phyloP scores from a whole-genome alignment of 306 rosid species.

The Castanea sativa region DNA sequence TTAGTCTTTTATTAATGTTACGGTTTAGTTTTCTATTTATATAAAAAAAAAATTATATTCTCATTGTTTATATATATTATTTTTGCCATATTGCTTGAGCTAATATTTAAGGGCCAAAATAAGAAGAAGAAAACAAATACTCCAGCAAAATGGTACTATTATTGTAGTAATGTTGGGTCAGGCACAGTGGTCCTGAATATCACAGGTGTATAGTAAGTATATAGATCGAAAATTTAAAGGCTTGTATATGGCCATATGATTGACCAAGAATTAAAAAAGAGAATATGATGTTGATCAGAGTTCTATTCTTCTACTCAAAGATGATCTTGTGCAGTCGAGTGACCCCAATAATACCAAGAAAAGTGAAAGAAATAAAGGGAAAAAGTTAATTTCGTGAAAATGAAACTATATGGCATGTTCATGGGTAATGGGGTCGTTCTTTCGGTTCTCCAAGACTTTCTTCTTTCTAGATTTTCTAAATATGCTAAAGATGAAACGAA shows the following conservation, averaged over 20 bases:
- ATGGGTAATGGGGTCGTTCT: background rate
- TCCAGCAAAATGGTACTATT: background rate
- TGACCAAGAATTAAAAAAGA: background rate
- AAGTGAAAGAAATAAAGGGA: background rate
- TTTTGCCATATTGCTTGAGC: background rate
- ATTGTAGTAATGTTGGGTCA: background rate
- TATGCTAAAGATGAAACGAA: constrained; percentile 15
- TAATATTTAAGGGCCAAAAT: background rate
- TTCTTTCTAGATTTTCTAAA: constrained; percentile 3
- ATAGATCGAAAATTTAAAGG: background rate
- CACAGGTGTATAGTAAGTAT: background rate
- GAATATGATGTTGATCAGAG: background rate
- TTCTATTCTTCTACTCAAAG: constrained; percentile 3
- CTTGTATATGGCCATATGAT: background rate
- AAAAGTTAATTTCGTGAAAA: constrained; percentile 14
- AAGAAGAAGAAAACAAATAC: background rate
- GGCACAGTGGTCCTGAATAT: background rate
- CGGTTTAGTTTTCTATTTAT: no score
- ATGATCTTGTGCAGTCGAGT: background rate
- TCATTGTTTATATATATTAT: background rate
- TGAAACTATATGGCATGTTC: background rate
- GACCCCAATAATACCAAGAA: constrained; percentile 14
- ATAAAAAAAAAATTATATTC: no score
- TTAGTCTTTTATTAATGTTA: no score
- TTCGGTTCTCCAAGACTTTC: background rate